These are phyloP conservation scores for Sisymbrium irio DNA, from an alignment of 345 rosid genomes.

Conservation along the genomic window DNA sequence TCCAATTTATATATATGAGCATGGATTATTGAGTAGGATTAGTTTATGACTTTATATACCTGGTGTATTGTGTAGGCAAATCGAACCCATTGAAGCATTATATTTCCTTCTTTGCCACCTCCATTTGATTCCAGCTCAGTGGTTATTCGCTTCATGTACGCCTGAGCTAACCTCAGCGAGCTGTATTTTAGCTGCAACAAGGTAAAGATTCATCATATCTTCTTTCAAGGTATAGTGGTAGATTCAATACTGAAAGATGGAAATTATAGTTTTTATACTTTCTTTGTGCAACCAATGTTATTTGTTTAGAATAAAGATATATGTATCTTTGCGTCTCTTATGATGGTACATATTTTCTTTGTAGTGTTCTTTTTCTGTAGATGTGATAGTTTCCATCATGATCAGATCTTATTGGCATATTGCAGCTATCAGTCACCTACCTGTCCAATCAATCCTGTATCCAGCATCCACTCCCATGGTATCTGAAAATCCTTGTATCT, in stretches of 20 bases:
- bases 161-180: conserved; percentile 62
- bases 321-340: not conserved
- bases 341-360: not conserved
- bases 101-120: conserved; percentile 40
- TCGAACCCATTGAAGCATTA: conserved; percentile 71
- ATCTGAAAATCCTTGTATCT: conserved; percentile 80
- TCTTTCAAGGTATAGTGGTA: not conserved
- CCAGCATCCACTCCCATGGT: conserved; percentile 95
- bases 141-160: conserved; percentile 60
- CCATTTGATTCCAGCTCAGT: conserved; percentile 47
- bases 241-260: not conserved
- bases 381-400: not conserved
- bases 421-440: conserved; percentile 44
- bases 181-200: conserved; percentile 66
- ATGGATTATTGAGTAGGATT: not conserved
- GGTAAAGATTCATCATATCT: not conserved
- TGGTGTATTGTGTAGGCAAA: conserved; percentile 84
- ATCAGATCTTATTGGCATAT: conserved; percentile 15
- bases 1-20: not conserved
- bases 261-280: not conserved
- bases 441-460: conserved; percentile 79
- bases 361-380: not conserved
- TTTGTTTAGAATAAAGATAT: not conserved
- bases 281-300: not conserved
- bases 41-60: conserved; percentile 40